Evolutionary conservation across 2,329 filamentous ascomycete species (phyloP), one percentile per base, ranked within the genome.

Genomic region (Diaporthe sp.): DNA sequence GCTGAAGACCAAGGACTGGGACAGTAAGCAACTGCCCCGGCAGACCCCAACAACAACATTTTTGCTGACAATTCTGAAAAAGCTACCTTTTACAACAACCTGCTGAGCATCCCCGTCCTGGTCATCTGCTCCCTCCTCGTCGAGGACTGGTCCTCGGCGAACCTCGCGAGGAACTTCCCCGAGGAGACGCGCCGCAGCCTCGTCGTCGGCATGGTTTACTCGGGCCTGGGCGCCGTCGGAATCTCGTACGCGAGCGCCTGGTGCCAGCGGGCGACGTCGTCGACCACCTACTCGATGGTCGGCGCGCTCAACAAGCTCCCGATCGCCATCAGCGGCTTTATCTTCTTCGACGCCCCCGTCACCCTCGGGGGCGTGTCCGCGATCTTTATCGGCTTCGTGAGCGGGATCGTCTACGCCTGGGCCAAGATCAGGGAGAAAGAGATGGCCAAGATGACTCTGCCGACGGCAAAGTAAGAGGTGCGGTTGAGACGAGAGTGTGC

Each of bases 21-120:
- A 99, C 85, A 98, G 96, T 98, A 90, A 87, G 96, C 92, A 22
- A 28, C 1, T 37, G 53, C 44, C 13, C 34, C 44, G 34, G 12
- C 28, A 22, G 19, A 28, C 13, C 34, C 74, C 68, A 37, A 75
- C 55, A 42, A 39, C 37, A 7, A 46, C 28, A 78, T 5, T 19
- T 58, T 84, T 88, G 80, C 86, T 82, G 62, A 34, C 76, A 49
- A 49, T 57, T 19, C 37, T 8, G 53, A 34, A 46, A 74, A 73
- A 98, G 96, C 96, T 82, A 99, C 98, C 96, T 98, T 97, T 88
- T 99, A 99, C 90, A 99, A 98, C 91, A 98, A 99, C 86, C 91
- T 98, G 58, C 92, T 99, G 79, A 98, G 95, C 75, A 98, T 99
- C 78, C 97, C 97, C 44, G 93, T 98, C 81, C 92, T 99, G 71